Conservation (phyloP, 345 rosid genomes). For the Salix dunnii region DNA sequence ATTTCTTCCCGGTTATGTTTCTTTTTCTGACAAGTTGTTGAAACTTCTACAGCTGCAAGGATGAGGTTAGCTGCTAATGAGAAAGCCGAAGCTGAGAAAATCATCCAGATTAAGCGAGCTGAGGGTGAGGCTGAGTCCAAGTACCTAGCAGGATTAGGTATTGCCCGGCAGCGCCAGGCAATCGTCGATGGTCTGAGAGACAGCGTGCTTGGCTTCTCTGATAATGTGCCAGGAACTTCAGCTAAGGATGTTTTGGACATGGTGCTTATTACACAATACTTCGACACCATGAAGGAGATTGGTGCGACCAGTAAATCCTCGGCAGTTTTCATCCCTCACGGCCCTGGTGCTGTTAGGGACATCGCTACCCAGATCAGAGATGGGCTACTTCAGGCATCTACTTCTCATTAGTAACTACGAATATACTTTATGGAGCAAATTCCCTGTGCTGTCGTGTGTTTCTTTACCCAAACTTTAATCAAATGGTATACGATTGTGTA, state of each 20-base stretch:
- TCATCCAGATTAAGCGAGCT: slow-evolving; percentile 18
- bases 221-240: slow-evolving; percentile 20
- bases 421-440: not conserved
- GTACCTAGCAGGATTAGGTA: slow-evolving; percentile 18
- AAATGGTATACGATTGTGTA: too few relatives aligned
- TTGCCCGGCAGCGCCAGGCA: slow-evolving; percentile 24
- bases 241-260: slow-evolving; percentile 26
- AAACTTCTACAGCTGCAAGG: slow-evolving; percentile 15
- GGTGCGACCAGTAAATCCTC: slow-evolving; percentile 19
- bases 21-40: not conserved
- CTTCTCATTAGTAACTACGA: not conserved
- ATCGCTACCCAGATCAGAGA: slow-evolving; percentile 17
- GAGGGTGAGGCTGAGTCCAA: slow-evolving; percentile 25
- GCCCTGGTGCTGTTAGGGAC: slow-evolving; percentile 21
- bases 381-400: slow-evolving; percentile 13
- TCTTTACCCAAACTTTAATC: not conserved
- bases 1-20: not conserved
- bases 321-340: slow-evolving; percentile 17
- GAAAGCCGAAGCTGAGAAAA: slow-evolving; percentile 27
- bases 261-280: slow-evolving; percentile 27
- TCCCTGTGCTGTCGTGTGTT: not conserved
- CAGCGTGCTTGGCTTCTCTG: slow-evolving; percentile 26
- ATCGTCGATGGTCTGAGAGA: slow-evolving; percentile 27
- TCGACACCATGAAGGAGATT: slow-evolving; percentile 26
- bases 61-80: slow-evolving; percentile 21